Base-by-base conservation (phyloP, 75 land plant genomes). In the Cunninghamia lanceolata region DNA sequence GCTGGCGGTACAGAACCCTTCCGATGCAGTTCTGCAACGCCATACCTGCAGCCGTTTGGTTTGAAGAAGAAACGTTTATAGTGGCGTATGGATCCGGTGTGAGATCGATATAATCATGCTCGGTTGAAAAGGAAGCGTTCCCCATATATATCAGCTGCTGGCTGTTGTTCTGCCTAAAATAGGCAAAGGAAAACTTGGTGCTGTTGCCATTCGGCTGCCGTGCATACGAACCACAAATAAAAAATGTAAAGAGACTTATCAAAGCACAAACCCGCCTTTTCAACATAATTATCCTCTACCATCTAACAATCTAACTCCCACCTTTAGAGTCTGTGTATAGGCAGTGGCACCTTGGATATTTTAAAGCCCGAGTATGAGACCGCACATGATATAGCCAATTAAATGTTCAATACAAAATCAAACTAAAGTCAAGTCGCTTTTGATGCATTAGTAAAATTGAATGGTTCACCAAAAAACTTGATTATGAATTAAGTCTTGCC, bases 51-150 rank as follows among this genome's bases (percentile, higher is more conserved):
- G 59, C 34, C 10, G 83, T 84, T 17, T 21, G 21, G 66, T 59
- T 21, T 21, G 66, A 59, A 59, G 66, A 59, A 59, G 66, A 59
- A 59, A 21, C 0, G 59, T 15, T 54, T 4, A 21, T 21, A 17
- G n/a, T 42, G 13, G 2, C 46, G n/a, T 80, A 17, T 46, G 47
- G 42, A 2, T 82, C 79, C 0, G 88, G 88, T 2, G 87, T 89
- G 30, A 89, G 82, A 76, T 86, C 87, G 25, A 89, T 36, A 47
- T 45, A 79, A 19, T 84, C 90, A 43, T 80, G 42, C 19, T n/a
- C 52, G 42, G 75, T 32, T 54, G 35, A 82, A 82, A 53, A 75
- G 85, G 21, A 82, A 86, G 34, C 82, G 59, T 86, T 52, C 39
- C 66, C 90, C 87, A 17, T 87, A 32, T 8, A 89, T 73, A 17